phyloP scores from a whole-genome alignment of 1,284 basidiomycete genomes.

The Pyrrhoderma lamaoense region DNA sequence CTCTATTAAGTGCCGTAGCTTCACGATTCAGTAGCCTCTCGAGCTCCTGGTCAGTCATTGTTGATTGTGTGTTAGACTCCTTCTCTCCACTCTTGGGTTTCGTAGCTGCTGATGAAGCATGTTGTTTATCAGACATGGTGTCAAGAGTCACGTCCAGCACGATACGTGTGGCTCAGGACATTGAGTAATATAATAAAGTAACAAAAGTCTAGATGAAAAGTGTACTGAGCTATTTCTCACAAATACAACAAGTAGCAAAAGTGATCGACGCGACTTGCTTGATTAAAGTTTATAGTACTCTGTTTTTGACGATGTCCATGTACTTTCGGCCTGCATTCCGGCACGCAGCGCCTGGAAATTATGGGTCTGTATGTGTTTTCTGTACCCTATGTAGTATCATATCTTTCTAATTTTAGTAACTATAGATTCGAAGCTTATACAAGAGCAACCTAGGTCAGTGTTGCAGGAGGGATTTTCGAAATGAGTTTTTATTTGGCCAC shows the following conservation, averaged over 20 bases:
- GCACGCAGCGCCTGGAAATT: not conserved
- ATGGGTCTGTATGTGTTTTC: not conserved
- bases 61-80: not conserved
- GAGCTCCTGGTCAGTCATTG: constrained; percentile 37
- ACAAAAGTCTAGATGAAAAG: no score
- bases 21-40: constrained; percentile 71
- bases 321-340: constrained; percentile 8
- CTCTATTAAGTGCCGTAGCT: constrained; percentile 75
- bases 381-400: no score
- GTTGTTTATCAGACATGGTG: constrained; percentile 1
- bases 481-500: no score
- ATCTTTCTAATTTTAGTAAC: no score
- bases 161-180: not conserved
- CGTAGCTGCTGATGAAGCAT: not conserved
- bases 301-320: not conserved
- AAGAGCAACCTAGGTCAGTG: no score
- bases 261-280: no score
- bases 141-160: no score
- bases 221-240: no score
- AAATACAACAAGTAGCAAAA: no score
- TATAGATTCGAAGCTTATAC: no score
- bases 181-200: not conserved
- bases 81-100: not conserved
- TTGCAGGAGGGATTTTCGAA: no score
- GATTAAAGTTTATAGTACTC: no score